These are phyloP conservation scores for Boletus tylopilopsis DNA, from an alignment of 768 basidiomycete genomes.

Conservation along the genomic window DNA sequence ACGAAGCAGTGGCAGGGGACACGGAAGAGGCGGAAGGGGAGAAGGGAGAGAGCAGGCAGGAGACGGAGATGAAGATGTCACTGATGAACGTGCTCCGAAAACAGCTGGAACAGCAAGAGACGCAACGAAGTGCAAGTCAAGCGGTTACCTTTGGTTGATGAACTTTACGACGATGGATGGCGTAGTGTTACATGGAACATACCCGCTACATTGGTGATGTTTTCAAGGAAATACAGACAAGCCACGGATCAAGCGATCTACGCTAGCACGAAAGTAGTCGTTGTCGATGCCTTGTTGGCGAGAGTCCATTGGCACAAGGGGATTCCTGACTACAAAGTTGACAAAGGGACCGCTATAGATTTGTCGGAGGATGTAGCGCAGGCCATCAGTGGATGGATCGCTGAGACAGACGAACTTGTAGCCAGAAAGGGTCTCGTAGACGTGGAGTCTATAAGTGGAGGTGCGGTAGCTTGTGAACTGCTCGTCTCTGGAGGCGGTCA, in stretches of 20 bases:
- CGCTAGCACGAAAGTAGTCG: constrained; percentile 80
- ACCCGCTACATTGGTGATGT: constrained; percentile 6
- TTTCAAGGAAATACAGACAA: constrained; percentile 41
- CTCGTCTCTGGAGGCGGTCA: constrained; percentile 61
- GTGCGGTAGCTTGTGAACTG: constrained; percentile 89
- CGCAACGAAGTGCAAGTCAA: constrained; percentile 7
- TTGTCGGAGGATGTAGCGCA: constrained; percentile 79
- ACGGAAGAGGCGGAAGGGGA: constrained; percentile 53
- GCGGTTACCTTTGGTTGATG: constrained; percentile 2
- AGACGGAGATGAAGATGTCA: constrained; percentile 81
- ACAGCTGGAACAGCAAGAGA: constrained; percentile 66
- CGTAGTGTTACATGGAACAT: constrained; percentile 20
- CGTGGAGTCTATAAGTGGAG: constrained; percentile 87
- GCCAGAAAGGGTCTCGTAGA: constrained; percentile 87
- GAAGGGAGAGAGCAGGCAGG: constrained; percentile 60
- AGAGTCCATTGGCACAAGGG: constrained; percentile 81
- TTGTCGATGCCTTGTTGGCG: constrained; percentile 85
- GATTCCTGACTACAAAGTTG: constrained; percentile 92
- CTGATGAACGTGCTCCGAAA: constrained; percentile 80
- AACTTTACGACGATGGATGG: constrained; percentile 5
- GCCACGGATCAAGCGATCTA: constrained; percentile 72
- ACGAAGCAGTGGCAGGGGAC: constrained; percentile 88
- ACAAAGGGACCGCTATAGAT: constrained; percentile 93
- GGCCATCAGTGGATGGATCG: constrained; percentile 79
- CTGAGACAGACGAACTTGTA: constrained; percentile 96